Base-by-base conservation (phyloP, 2,329 filamentous ascomycete genomes). In the Eutypa lata region DNA sequence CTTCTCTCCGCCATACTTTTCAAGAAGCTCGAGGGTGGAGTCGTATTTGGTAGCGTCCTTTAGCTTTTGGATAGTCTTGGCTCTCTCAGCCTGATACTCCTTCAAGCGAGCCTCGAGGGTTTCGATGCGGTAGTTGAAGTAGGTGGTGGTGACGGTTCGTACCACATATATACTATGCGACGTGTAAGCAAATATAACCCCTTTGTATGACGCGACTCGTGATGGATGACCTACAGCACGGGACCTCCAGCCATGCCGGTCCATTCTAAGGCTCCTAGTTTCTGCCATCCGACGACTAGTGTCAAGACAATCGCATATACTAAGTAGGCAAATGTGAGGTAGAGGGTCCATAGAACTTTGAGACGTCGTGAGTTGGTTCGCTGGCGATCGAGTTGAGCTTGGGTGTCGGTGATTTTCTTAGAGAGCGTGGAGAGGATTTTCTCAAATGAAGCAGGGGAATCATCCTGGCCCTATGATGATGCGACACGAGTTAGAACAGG, bases 31-130 rank as follows among this genome's bases (percentile, higher is more conserved):
- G 65, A 95, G 84, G 1, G 94, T 99, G 31, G 92, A 94, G 71
- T 97, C 90, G 74, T 97, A 99, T 70, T 90, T 96, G 33, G 94
- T 99, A 24, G 92, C 92, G 53, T 88, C 86, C 73, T 99, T 99
- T 57, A 99, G 83, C 72, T 92, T 92, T 68, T 96, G 88, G 59
- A 99, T 97, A 2, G 92, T 96, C 62, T 85, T 85, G 54, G 89
- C 84, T 50, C 93, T 86, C 70, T 97, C 89, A 50, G 84, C 83
- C 64, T 92, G 85, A 35, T 92, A 81, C 19, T 82, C 82, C 62
- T 93, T 88, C 28, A 97, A 79, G 40, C 87, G 81, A 38, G 78
- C 71, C 60, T 88, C 83, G 11, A 89, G 79, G 16, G 78, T 83
- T 21, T 87, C 82, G 63, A 94, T 87, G 56, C 91, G 89, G 68